These are phyloP conservation scores for Pichiaceae sp. DNA, from an alignment of 1,139 yeast genomes.

Conservation along the genomic window DNA sequence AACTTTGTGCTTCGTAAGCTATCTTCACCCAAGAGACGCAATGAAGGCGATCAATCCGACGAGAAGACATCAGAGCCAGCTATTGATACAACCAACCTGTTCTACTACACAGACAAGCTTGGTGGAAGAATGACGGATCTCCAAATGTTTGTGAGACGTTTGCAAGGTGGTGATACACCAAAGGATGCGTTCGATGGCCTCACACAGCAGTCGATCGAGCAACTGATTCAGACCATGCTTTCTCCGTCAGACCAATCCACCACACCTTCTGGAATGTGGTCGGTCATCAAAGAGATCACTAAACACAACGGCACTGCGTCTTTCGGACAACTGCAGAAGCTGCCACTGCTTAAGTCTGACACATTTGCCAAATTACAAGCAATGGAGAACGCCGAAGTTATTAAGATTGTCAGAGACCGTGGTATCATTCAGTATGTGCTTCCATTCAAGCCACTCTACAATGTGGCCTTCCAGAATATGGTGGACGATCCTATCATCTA, in stretches of 20 bases:
- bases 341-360: slow-evolving; percentile 57
- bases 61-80: slow-evolving; percentile 2
- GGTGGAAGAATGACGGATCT: slow-evolving; percentile 95
- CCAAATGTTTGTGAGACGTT: slow-evolving; percentile 82
- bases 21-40: slow-evolving; percentile 9
- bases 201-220: slow-evolving; percentile 80
- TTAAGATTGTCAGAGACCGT: slow-evolving; percentile 59
- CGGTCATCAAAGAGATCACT: slow-evolving; percentile 58
- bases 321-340: slow-evolving; percentile 45
- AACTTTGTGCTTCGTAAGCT: slow-evolving; percentile 63
- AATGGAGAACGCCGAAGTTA: slow-evolving; percentile 72
- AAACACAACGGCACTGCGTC: slow-evolving; percentile 30
- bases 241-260: slow-evolving; percentile 19
- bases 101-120: slow-evolving; percentile 56
- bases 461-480: slow-evolving; percentile 69
- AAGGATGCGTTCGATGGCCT: slow-evolving; percentile 68
- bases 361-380: slow-evolving; percentile 52
- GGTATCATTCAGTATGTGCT: slow-evolving; percentile 61
- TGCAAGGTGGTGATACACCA: slow-evolving; percentile 82
- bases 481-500: slow-evolving; percentile 48
- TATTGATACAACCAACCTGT: slow-evolving; percentile 27
- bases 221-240: slow-evolving; percentile 72
- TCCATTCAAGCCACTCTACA: slow-evolving; percentile 80
- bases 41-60: slow-evolving; percentile 8
- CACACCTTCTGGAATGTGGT: slow-evolving; percentile 73